Evolutionary conservation across 1,139 yeast genomes (phyloP), one percentile per base, ranked within the genome.

Genomic region (Taphrina flavorubra): DNA sequence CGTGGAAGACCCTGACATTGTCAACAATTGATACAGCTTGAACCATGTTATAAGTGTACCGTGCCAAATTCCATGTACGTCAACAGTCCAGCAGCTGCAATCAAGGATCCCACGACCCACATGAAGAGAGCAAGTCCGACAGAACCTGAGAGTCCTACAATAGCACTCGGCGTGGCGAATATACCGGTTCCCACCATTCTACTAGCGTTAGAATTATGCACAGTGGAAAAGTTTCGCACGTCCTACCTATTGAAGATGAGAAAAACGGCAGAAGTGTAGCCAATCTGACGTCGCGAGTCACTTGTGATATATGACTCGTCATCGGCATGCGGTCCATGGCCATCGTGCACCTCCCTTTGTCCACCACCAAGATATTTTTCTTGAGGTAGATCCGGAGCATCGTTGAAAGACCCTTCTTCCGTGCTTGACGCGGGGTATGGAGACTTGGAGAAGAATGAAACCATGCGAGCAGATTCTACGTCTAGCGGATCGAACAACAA

Each of bases 151-250:
- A 87, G 81, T 2, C 81, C 76, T 74, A 83, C 88, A 71, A 90
- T 89, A 20, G 90, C 86, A n/a, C 94, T 86, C 3, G 95, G 91
- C 4, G 92, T 88, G 53, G 94, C 87, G 77, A 90, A 90, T 66
- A 90, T 89, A 77, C 96, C 97, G 10, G 96, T 90, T 72, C 97
- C 97, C 73, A 90, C 83, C 87, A 89, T 89, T 77, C 96, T 82
- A 77, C 56, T 25, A 25, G 25, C 25, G 25, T 25, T 25, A 25
- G 25, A 4, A 25, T 25, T 4, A 25, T 25, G 1, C 25, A 25
- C 25, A 4, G 4, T 25, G 25, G 3, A 25, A 1, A 25, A 25
- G 25, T 25, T 25, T 25, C 25, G 25, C 25, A 25, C 5, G 36
- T 10, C 42, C n/a, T 14, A 39, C 42, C 53, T 20, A 34, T 36